Conservation (phyloP, 805 yeast genomes). For the Yarrowia sp. region DNA sequence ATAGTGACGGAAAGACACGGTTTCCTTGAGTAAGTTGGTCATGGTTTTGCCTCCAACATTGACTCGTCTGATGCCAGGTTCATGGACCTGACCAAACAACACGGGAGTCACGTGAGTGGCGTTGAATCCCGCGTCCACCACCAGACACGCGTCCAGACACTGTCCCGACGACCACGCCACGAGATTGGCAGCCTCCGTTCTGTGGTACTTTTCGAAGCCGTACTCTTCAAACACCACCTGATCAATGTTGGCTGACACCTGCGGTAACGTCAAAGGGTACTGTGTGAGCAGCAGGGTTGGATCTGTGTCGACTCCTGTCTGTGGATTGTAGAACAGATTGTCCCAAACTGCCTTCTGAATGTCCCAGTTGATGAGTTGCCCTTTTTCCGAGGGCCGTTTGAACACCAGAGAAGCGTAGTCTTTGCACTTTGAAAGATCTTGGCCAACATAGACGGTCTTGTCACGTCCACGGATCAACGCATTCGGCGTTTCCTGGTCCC, state of each 20-base stretch:
- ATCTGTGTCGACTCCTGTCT: conserved; percentile 53
- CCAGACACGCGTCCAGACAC: conserved; percentile 64
- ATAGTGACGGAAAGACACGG: conserved; percentile 88
- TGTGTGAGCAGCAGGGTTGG: conserved; percentile 76
- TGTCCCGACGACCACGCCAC: conserved; percentile 62
- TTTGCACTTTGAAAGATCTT: conserved; percentile 65
- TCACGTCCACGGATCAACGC: conserved; percentile 78
- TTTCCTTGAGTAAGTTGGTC: conserved; percentile 82
- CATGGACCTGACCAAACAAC: conserved; percentile 74
- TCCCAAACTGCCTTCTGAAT: conserved; percentile 91
- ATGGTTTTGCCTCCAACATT: conserved; percentile 88
- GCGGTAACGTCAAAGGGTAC: conserved; percentile 80
- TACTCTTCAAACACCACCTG: conserved; percentile 94
- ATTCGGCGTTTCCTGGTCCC: conserved; percentile 59
- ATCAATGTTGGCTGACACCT: conserved; percentile 81
- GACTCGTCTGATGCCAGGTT: conserved; percentile 77
- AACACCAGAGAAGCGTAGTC: conserved; percentile 77
- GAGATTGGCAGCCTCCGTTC: conserved; percentile 59
- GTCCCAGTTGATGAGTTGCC: conserved; percentile 92
- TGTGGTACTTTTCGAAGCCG: conserved; percentile 72
- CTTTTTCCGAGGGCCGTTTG: conserved; percentile 85
- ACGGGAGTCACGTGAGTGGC: conserved; percentile 89
- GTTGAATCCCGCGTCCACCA: conserved; percentile 87
- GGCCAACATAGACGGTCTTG: conserved; percentile 74
- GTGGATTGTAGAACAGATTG: conserved; percentile 59